Evolutionary conservation across 805 yeast species (phyloP).

Genomic region (Ogataea polymorpha): DNA sequence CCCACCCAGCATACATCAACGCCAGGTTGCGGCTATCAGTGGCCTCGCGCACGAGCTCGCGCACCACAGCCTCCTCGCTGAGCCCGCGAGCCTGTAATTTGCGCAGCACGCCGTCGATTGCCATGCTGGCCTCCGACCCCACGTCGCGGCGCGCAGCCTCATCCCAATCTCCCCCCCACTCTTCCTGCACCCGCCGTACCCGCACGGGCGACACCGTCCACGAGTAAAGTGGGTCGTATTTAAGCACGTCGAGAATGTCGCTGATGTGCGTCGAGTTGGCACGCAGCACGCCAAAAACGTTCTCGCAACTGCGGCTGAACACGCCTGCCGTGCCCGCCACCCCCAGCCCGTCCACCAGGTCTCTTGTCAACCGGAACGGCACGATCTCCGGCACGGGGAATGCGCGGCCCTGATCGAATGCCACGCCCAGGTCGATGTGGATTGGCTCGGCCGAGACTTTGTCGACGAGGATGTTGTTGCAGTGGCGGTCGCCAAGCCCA

Average conservation of each 20-base stretch:
- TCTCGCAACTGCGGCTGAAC: conserved; percentile 70
- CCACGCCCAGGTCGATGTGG: conserved; percentile 94
- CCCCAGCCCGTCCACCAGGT: conserved; percentile 91
- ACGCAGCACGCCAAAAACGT: conserved; percentile 65
- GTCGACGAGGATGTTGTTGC: conserved; percentile 87
- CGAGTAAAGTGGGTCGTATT: conserved; percentile 89
- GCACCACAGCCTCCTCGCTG: conserved; percentile 79
- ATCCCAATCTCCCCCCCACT: conserved; percentile 20
- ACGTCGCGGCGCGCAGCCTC: conserved; percentile 23
- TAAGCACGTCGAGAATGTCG: conserved; percentile 78
- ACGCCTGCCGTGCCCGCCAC: conserved; percentile 78
- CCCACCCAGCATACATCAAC: conserved; percentile 79
- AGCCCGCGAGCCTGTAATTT: conserved; percentile 66
- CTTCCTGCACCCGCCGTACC: conserved; percentile 50
- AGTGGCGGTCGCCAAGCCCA: conserved; percentile 94
- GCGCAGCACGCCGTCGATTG: conserved; percentile 66
- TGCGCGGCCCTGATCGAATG: conserved; percentile 89
- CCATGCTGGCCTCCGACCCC: conserved; percentile 75
- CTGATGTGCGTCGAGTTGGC: conserved; percentile 64
- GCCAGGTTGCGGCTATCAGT: conserved; percentile 64
- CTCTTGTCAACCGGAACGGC: conserved; percentile 89
- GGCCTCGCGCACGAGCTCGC: conserved; percentile 79
- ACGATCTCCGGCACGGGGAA: conserved; percentile 89
- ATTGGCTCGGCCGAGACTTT: conserved; percentile 82
- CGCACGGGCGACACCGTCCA: conserved; percentile 86